Conservation (phyloP, 169 alveolate species). For the Plasmodium adleri region DNA sequence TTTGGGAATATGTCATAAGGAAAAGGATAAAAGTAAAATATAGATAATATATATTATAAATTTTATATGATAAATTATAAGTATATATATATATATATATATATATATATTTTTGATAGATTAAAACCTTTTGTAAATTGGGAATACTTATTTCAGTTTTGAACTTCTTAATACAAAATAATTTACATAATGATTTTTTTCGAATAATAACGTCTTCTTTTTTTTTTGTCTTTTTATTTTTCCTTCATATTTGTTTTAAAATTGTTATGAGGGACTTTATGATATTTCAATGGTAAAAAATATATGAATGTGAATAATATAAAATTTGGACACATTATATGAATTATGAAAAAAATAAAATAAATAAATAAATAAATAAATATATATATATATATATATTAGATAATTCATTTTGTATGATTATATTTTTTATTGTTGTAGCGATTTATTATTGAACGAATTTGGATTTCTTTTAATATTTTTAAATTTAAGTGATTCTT, state of each 20-base stretch:
- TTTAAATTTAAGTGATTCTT: conserved; percentile 53
- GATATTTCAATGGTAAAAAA: conserved; percentile 64
- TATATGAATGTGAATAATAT: neutral
- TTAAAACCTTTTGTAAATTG: conserved; percentile 65
- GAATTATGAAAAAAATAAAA: neutral
- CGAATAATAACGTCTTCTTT: conserved; percentile 34
- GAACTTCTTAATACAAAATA: conserved; percentile 60
- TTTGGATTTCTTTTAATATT: conserved; percentile 66
- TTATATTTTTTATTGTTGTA: conserved; percentile 4
- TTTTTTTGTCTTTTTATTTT: conserved; percentile 45
- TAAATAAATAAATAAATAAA: neutral
- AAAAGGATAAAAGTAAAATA: conserved; percentile 51
- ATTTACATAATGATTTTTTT: conserved; percentile 37
- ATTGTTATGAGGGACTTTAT: conserved; percentile 72
- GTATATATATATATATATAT: neutral
- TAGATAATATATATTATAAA: too few species aligned
- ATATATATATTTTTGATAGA: conserved; percentile 18
- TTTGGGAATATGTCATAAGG: conserved; percentile 62
- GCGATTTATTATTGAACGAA: conserved; percentile 71
- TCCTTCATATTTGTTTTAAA: conserved; percentile 53
- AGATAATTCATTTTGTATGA: neutral
- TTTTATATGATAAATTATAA: too few species aligned
- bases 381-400: conserved; percentile 11
- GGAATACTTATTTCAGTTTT: conserved; percentile 58
- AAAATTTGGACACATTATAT: too few species aligned